A percentile compares a stretch with the other conserved stretches of the same genome.
phyloP scores from a whole-genome alignment of 164 flowering plant species.

The Macadamia tetraphylla region DNA sequence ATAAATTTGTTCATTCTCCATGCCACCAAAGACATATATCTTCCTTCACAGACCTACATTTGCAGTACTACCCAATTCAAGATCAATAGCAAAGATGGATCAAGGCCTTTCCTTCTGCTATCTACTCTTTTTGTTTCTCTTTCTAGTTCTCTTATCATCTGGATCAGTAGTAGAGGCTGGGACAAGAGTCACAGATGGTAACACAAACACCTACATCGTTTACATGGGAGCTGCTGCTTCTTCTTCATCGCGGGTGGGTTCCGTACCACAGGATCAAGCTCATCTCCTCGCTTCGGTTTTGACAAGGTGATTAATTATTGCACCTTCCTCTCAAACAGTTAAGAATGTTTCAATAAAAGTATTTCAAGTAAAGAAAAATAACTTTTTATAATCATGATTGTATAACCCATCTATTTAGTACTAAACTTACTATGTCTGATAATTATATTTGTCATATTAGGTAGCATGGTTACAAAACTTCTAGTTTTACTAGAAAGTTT shows the following conservation, averaged over 20 bases:
- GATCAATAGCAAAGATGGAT: not conserved
- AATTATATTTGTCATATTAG: no score
- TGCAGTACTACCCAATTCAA: not conserved
- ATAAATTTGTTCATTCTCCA: no score
- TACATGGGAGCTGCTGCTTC: constrained; percentile 51
- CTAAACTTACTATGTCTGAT: no score
- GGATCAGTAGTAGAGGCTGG: not conserved
- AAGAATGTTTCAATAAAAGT: no score
- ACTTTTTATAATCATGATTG: no score
- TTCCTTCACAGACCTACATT: no score
- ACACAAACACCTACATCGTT: constrained; percentile 37
- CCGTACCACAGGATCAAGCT: constrained; percentile 16
- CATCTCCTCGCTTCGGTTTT: constrained; percentile 33
- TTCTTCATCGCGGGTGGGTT: constrained; percentile 10
- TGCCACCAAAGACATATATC: not conserved
- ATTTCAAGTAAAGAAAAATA: no score
- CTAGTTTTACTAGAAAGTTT: no score
- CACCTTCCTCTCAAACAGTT: no score
- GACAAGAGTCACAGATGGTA: constrained; percentile 16
- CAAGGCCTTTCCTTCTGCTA: not conserved
- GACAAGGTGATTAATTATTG: constrained; percentile 16
- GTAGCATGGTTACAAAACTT: no score
- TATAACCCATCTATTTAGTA: no score
- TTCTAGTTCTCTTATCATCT: constrained; percentile 5
- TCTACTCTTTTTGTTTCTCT: constrained; percentile 4